Percentiles rank a stretch among this genome's conserved stretches.
Conservation (phyloP, 306 rosid genomes). For the Begonia loranthoides region DNA sequence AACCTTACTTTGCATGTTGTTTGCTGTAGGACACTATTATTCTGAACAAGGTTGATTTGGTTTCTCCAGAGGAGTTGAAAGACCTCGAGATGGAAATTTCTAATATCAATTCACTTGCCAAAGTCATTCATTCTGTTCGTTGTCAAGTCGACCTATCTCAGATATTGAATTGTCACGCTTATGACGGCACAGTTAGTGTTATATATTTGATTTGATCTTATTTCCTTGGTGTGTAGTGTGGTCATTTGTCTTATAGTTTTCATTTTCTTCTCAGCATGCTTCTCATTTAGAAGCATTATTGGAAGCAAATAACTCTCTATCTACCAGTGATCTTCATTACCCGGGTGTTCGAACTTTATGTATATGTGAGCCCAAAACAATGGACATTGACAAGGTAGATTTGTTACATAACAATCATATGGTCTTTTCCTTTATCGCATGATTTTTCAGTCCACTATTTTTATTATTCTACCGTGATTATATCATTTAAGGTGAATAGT, state of each 20-base stretch:
- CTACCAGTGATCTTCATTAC: conserved; percentile 56
- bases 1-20: conserved; percentile 3
- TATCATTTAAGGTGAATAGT: too few relatives aligned
- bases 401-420: not conserved
- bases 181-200: conserved; percentile 47
- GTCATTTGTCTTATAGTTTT: too few relatives aligned
- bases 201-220: not conserved
- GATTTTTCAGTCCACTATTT: too few relatives aligned
- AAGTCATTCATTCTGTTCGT: conserved; percentile 50
- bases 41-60: conserved; percentile 98
- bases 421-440: not conserved
- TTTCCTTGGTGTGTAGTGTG: too few relatives aligned
- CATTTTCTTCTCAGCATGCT: conserved; percentile 37
- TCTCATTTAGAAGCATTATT: conserved; percentile 56
- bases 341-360: conserved; percentile 78
- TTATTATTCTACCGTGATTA: too few relatives aligned
- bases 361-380: conserved; percentile 32
- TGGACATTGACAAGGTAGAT: conserved; percentile 76
- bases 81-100: conserved; percentile 75
- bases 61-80: conserved; percentile 60
- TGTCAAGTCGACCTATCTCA: conserved; percentile 76
- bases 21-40: conserved; percentile 69
- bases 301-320: conserved; percentile 44
- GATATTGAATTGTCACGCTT: conserved; percentile 62
- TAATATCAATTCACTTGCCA: conserved; percentile 68